Conservation (phyloP, 257 asterid genomes). For the Hygrophila difformis region DNA sequence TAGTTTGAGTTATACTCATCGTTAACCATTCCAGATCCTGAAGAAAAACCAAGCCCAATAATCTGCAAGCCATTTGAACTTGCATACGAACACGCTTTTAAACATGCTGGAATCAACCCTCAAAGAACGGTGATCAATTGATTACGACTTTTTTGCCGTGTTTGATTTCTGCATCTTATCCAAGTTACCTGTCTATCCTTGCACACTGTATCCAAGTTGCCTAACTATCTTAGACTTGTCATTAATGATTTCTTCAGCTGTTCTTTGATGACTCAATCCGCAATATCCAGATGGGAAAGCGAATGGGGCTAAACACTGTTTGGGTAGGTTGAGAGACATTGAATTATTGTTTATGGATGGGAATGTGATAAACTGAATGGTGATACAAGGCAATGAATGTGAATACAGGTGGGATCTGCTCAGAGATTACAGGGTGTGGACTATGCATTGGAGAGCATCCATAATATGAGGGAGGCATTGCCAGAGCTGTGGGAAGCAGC, state of each 20-base stretch:
- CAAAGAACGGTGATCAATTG: conserved; percentile 46
- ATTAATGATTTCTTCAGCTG: conserved; percentile 31
- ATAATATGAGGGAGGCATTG: conserved; percentile 77
- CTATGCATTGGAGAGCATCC: conserved; percentile 75
- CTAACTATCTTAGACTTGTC: too few relatives aligned
- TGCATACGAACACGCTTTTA: conserved; percentile 60
- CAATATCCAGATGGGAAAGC: conserved; percentile 69
- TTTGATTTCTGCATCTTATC: background rate
- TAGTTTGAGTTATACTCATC: too few relatives aligned
- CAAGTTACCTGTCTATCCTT: too few relatives aligned
- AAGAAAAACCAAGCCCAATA: conserved; percentile 33
- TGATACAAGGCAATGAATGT: too few relatives aligned
- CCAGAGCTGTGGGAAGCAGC: conserved; percentile 79
- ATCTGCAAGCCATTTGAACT: conserved; percentile 73
- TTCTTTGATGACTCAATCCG: conserved; percentile 89
- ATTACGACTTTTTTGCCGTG: too few relatives aligned
- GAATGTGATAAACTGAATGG: too few relatives aligned
- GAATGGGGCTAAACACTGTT: conserved; percentile 55
- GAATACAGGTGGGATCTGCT: conserved; percentile 57
- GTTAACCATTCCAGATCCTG: too few relatives aligned
- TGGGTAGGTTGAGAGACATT: conserved; percentile 60
- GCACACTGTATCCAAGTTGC: too few relatives aligned
- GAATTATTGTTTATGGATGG: too few relatives aligned
- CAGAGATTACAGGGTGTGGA: conserved; percentile 53
- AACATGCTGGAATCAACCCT: conserved; percentile 60